Percentiles rank a stretch among this genome's conserved stretches.
Conservation (phyloP, 78 protist species). For the Trichosphaerium sp. region DNA sequence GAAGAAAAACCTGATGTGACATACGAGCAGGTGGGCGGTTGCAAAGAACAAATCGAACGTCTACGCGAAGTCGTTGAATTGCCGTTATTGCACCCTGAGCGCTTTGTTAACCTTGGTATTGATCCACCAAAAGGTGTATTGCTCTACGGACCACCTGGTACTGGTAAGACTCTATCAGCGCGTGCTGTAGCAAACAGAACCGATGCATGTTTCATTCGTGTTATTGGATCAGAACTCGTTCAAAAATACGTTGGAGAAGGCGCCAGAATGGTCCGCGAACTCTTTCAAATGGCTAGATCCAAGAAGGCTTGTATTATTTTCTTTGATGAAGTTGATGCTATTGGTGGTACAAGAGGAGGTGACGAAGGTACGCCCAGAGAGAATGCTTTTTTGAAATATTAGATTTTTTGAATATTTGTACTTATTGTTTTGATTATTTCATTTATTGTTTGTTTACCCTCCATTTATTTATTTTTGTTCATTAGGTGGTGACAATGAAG, state of each 20-base stretch:
- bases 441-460: no score
- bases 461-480: no score
- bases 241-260: conserved; percentile 98
- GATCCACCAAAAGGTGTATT: conserved; percentile 99
- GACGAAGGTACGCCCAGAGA: conserved; percentile 80
- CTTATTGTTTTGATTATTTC: no score
- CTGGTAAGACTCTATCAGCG: conserved; percentile 99
- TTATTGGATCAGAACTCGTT: conserved; percentile 97
- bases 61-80: conserved; percentile 98
- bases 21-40: conserved; percentile 98
- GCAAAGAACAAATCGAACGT: conserved; percentile 96
- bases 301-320: conserved; percentile 96
- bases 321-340: conserved; percentile 98
- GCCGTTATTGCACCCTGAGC: conserved; percentile 96
- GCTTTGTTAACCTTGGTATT: conserved; percentile 94
- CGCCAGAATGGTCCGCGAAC: conserved; percentile 98
- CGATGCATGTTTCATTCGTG: conserved; percentile 98
- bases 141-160: conserved; percentile 97
- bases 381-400: no score
- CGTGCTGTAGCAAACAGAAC: conserved; percentile 99
- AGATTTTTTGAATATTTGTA: no score
- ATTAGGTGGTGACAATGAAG: conserved; percentile 98
- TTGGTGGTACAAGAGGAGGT: conserved; percentile 66
- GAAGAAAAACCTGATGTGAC: conserved; percentile 99
- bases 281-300: conserved; percentile 95